Evolutionary conservation across 177 flowering plant genomes (phyloP), one percentile per base, ranked within the genome.

Genomic region (Vitis hybrid): DNA sequence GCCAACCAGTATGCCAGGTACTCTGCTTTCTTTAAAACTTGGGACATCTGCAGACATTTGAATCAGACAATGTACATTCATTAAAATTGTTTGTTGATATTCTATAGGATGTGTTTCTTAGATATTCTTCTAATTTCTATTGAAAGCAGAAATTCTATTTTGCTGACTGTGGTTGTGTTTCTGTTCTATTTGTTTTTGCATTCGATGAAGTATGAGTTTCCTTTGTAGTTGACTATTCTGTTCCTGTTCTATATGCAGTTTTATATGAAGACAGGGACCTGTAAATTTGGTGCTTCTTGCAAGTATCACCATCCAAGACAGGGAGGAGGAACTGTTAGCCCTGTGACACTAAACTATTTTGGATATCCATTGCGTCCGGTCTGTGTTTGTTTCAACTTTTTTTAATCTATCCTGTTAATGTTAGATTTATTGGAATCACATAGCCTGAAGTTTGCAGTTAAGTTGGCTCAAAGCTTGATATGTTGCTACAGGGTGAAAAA

Each of bases 351-450:
- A 12, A 96, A 91, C 76, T 76, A 83, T 76, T 71, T 64, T 67
- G 98, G 99, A 79, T 96, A 86, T 74, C 99, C 99, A 53, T 72
- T 92, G 59, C 91, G 98, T 9, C 94, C 82, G 91, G 99, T 93
- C 64, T 70, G 89, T 78, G 62, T 52, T 67, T 58, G 59, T 64
- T 66, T 66, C 64, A 46, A 57, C 61, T 46, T 66, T 48, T 35
- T 1, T 49, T n/a, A 30, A 21, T 69, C 58, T 30, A 9, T 70
- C 61, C 11, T 65, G 55, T 5, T 4, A 2, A 63, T 55, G 13
- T 53, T 0, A 50, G 32, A 48, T 53, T 13, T 69, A 11, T 68
- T 35, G 27, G 35, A 12, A 32, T 14, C 18, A 1, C 58, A 41
- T n/a, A 51, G 51, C 51, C 20, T 12, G 9, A 57, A n/a, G 11